These are phyloP conservation scores for Diutina catenulata DNA, from an alignment of 1,139 yeast species.

Conservation along the genomic window DNA sequence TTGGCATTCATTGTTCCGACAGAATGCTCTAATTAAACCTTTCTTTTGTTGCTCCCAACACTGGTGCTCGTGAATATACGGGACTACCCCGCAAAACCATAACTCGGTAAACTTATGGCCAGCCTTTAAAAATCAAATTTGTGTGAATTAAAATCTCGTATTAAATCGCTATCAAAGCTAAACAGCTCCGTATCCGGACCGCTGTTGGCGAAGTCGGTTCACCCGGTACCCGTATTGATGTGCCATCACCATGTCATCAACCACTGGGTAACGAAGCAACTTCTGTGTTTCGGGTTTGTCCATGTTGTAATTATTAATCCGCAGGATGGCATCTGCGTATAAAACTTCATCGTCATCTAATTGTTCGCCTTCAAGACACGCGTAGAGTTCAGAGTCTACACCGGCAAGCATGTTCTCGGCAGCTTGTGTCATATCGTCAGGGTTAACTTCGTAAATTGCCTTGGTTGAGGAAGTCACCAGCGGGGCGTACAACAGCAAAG, in stretches of 20 bases:
- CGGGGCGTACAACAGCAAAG: too few relatives aligned
- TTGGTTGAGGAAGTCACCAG: background rate
- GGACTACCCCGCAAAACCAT: too few relatives aligned
- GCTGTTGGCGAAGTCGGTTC: constrained; percentile 21
- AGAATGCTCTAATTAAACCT: too few relatives aligned
- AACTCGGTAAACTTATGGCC: too few relatives aligned
- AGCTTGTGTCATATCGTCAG: constrained; percentile 3
- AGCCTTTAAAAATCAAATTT: too few relatives aligned
- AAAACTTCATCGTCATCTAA: constrained; percentile 31
- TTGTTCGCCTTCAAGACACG: constrained; percentile 15
- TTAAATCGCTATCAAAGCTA: too few relatives aligned
- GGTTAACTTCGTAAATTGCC: background rate
- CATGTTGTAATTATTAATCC: constrained; percentile 28
- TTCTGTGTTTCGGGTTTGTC: constrained; percentile 25
- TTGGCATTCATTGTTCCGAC: too few relatives aligned
- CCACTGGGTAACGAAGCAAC: constrained; percentile 32
- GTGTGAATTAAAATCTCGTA: too few relatives aligned
- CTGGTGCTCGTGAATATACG: too few relatives aligned
- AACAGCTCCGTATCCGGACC: constrained; percentile 6
- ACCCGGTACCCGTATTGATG: constrained; percentile 35
- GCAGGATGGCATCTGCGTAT: constrained; percentile 23
- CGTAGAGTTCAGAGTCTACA: background rate
- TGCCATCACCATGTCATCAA: constrained; percentile 30
- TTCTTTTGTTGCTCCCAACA: too few relatives aligned
- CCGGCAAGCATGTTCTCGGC: background rate